Conservation (phyloP, 192 early-diverging fungal species). For the Diversispora epigaea region DNA sequence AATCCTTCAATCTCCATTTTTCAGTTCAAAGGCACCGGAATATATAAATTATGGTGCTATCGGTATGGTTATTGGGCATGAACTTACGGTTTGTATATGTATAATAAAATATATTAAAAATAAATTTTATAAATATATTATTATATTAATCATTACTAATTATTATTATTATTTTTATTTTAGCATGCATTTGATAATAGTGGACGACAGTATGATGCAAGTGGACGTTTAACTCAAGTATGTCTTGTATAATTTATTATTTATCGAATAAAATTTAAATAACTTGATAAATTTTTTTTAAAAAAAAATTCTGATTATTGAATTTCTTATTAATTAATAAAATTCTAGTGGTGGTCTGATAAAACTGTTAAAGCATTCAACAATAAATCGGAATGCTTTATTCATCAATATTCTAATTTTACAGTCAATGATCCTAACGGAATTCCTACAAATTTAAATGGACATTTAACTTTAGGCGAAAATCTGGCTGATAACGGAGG, state of each 20-base stretch:
- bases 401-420: slow-evolving; percentile 62
- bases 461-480: slow-evolving; percentile 59
- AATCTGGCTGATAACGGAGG: slow-evolving; percentile 75
- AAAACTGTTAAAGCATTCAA: slow-evolving; percentile 56
- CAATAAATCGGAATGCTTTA: slow-evolving; percentile 57
- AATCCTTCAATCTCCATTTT: slow-evolving; percentile 67
- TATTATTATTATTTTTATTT: neutral
- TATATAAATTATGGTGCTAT: slow-evolving; percentile 68
- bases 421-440: slow-evolving; percentile 46
- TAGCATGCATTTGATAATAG: slow-evolving; percentile 68
- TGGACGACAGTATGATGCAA: slow-evolving; percentile 56
- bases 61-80: slow-evolving; percentile 73
- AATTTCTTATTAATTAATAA: neutral
- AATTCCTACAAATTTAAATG: slow-evolving; percentile 48
- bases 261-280: too few relatives aligned
- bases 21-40: slow-evolving; percentile 50
- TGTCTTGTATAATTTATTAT: too few relatives aligned
- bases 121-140: neutral
- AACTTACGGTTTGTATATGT: slow-evolving; percentile 63
- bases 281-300: too few relatives aligned
- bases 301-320: too few relatives aligned
- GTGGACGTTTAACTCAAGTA: slow-evolving; percentile 49
- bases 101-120: too few relatives aligned
- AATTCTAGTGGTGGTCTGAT: slow-evolving; percentile 71
- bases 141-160: slow-evolving; percentile 6